Percentiles rank a stretch among this genome's conserved stretches.
phyloP scores from a whole-genome alignment of 2,329 filamentous ascomycete genomes.

The Basipetospora chlamydospora region DNA sequence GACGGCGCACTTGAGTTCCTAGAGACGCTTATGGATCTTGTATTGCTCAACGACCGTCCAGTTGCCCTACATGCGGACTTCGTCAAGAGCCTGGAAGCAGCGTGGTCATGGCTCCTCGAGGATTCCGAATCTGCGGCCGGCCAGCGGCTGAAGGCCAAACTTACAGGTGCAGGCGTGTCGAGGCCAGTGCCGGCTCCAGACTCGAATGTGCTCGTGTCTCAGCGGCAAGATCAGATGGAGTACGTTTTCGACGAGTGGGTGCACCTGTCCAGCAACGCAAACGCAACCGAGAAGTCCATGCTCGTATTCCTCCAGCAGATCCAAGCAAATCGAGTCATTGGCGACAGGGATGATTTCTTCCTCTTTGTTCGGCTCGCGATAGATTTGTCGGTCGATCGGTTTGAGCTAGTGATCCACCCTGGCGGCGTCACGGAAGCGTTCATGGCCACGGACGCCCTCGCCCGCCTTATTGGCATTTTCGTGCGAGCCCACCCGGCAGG shows the following conservation, averaged over 20 bases:
- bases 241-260: slow-evolving; percentile 97
- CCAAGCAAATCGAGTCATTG: slow-evolving; percentile 58
- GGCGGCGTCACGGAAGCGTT: slow-evolving; percentile 44
- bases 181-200: slow-evolving; percentile 23
- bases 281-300: slow-evolving; percentile 56
- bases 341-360: slow-evolving; percentile 60
- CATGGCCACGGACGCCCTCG: slow-evolving; percentile 61
- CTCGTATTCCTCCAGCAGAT: slow-evolving; percentile 74
- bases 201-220: slow-evolving; percentile 40
- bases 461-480: slow-evolving; percentile 63
- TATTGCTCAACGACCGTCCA: slow-evolving; percentile 64
- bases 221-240: slow-evolving; percentile 70
- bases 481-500: slow-evolving; percentile 24
- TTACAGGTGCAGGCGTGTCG: slow-evolving; percentile 24
- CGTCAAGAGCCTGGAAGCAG: slow-evolving; percentile 63
- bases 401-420: slow-evolving; percentile 54
- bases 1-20: slow-evolving; percentile 63
- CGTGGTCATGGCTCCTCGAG: slow-evolving; percentile 68
- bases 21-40: slow-evolving; percentile 62
- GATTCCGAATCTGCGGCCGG: slow-evolving; percentile 50
- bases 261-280: slow-evolving; percentile 62
- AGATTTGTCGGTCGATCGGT: slow-evolving; percentile 64
- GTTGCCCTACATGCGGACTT: slow-evolving; percentile 76
- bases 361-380: slow-evolving; percentile 69
- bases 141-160: slow-evolving; percentile 56